Evolutionary conservation across 2,329 filamentous ascomycete genomes (phyloP), one percentile per base, ranked within the genome.

Genomic region (Sporothrix humicola): DNA sequence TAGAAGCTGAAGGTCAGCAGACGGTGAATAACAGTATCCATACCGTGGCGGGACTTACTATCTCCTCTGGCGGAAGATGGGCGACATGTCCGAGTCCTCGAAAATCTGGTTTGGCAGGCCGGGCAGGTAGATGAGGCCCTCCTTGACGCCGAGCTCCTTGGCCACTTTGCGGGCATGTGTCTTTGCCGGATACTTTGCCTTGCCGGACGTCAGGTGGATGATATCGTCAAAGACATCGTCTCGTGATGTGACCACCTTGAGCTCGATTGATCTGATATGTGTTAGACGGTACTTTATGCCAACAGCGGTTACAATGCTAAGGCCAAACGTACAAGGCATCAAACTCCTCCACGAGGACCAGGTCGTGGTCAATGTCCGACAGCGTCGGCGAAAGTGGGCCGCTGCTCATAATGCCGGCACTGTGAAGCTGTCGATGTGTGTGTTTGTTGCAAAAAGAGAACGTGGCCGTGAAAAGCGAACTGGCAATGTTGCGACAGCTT

Each of bases 11-110:
- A 9, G 1, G 58, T 72, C 66, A 48, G 69, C 20, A 13, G 56
- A 48, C 31, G 72, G n/a, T 6, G 12, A 26, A 50, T 52, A 52
- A 3, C 6, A 26, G n/a, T 10, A 12, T 15, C 26, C 26, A 56
- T 15, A 72, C 63, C n/a, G 8, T 13, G 50, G 42, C 1, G 12
- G 48, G 17, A 80, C 86, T 73, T 83, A 89, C 87, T 90, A 89
- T 81, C 88, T 84, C 56, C 87, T 84, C 78, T 90, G 88, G 61
- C 87, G 84, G 76, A 90, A 89, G 56, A 82, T 80, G 26, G 85
- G 86, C 0, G 85, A 85, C 81, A 87, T 86, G 76, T 90, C 88
- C 9, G 88, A 89, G 80, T 90, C 86, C 77, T 89, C 87, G 76
- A 85, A 89, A n/a, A 82, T 81, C 20, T 80, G 80, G 42, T 86